phyloP scores from a whole-genome alignment of 257 asterid genomes.

The Solanum piurae region DNA sequence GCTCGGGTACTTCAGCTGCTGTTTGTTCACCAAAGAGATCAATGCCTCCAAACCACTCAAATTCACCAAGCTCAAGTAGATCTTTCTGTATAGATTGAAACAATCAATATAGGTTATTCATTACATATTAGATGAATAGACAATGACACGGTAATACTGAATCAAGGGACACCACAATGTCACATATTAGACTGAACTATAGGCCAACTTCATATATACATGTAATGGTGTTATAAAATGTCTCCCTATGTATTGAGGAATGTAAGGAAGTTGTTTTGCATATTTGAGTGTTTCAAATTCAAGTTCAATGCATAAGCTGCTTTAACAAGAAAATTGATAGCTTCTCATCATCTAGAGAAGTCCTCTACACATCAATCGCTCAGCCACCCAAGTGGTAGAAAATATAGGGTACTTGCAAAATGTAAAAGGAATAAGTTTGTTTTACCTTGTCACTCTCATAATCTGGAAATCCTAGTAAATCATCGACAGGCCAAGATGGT shows the following conservation, averaged over 20 bases:
- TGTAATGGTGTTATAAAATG: not conserved
- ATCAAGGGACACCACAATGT: not conserved
- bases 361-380: not conserved
- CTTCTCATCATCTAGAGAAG: not conserved
- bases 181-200: not conserved
- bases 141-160: not conserved
- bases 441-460: slow-evolving; percentile 60
- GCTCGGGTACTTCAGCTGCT: slow-evolving; percentile 90
- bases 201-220: not conserved
- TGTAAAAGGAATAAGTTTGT: not conserved
- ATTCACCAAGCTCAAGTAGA: slow-evolving; percentile 69
- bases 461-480: slow-evolving; percentile 65
- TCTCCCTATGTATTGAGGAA: not conserved
- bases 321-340: not conserved
- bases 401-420: not conserved
- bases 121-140: not conserved
- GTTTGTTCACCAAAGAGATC: slow-evolving; percentile 60
- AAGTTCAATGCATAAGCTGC: not conserved
- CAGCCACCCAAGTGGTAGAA: not conserved
- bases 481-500: slow-evolving; percentile 76
- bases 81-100: slow-evolving; percentile 42
- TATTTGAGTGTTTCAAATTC: not conserved
- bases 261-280: not conserved
- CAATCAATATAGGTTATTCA: not conserved
- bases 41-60: slow-evolving; percentile 65